Percentiles rank a stretch among this genome's conserved stretches.
These are phyloP conservation scores for Aspergillus tanneri DNA, from an alignment of 2,329 filamentous ascomycete species.

Conservation along the genomic window DNA sequence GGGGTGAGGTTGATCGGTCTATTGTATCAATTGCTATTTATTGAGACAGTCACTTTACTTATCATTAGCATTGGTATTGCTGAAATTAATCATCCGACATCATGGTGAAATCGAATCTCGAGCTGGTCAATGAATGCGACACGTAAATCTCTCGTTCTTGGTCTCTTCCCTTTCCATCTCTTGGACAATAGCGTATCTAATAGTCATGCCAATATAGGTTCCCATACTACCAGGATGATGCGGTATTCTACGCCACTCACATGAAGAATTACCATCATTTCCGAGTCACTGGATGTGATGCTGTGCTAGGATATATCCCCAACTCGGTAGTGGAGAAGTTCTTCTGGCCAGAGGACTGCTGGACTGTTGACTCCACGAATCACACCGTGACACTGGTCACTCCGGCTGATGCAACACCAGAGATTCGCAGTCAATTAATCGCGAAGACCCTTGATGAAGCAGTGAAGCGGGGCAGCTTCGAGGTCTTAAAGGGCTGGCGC, in stretches of 20 bases:
- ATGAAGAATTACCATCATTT: slow-evolving; percentile 61
- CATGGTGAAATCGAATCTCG: slow-evolving; percentile 50
- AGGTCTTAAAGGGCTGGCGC: slow-evolving; percentile 74
- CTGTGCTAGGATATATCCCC: slow-evolving; percentile 61
- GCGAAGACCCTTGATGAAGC: slow-evolving; percentile 64
- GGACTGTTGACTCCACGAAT: slow-evolving; percentile 59
- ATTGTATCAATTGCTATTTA: too few relatives aligned
- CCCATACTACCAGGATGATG: slow-evolving; percentile 67
- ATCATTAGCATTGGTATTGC: background rate
- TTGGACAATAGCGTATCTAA: slow-evolving; percentile 15
- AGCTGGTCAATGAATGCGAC: slow-evolving; percentile 59
- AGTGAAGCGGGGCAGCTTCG: slow-evolving; percentile 69
- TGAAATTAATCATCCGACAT: slow-evolving; percentile 6
- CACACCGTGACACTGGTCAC: slow-evolving; percentile 63
- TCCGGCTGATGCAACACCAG: slow-evolving; percentile 57
- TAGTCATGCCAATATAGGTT: slow-evolving; percentile 57
- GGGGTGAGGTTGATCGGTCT: background rate
- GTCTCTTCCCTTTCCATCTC: background rate
- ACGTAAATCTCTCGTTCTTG: slow-evolving; percentile 35
- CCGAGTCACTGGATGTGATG: slow-evolving; percentile 64
- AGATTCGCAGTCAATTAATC: slow-evolving; percentile 60
- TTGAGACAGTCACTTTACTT: too few relatives aligned
- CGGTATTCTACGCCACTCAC: slow-evolving; percentile 55
- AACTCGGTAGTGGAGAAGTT: slow-evolving; percentile 47
- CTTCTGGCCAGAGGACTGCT: slow-evolving; percentile 54